A percentile compares a stretch with the other conserved stretches of the same genome.
Evolutionary conservation across 2,329 filamentous ascomycete species (phyloP).

Genomic region (Biscogniauxia marginata): DNA sequence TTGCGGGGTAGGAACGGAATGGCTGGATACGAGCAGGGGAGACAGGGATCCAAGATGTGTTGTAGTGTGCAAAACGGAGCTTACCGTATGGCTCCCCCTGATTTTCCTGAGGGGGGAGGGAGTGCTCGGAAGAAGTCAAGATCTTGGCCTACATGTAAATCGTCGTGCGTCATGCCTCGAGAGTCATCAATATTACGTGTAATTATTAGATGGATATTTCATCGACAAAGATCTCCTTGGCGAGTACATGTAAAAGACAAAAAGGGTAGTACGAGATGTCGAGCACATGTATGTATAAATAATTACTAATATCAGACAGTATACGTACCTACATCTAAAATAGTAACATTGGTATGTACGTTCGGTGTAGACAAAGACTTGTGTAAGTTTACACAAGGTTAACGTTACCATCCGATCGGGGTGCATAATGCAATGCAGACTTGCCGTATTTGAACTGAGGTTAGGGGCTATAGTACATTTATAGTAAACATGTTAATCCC

Average conservation of each 20-base stretch:
- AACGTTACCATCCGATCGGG: too few relatives aligned
- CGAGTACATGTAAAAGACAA: too few relatives aligned
- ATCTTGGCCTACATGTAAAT: background rate
- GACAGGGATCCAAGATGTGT: background rate
- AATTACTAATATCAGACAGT: too few relatives aligned
- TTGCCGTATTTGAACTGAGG: too few relatives aligned
- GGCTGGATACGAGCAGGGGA: background rate
- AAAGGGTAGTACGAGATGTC: too few relatives aligned
- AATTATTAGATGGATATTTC: background rate
- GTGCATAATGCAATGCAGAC: too few relatives aligned
- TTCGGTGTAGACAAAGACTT: too few relatives aligned
- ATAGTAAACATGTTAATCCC: background rate
- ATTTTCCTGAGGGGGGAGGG: background rate
- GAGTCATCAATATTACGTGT: background rate
- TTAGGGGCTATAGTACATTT: too few relatives aligned
- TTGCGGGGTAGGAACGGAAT: constrained; percentile 15
- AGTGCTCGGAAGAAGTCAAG: background rate
- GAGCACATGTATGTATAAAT: too few relatives aligned
- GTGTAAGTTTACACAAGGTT: too few relatives aligned
- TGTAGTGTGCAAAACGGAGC: background rate
- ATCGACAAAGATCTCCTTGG: background rate
- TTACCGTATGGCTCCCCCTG: background rate
- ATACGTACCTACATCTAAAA: too few relatives aligned
- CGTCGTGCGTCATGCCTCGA: background rate
- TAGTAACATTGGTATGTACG: too few relatives aligned